These are phyloP conservation scores for Darksidea phi DNA, from an alignment of 495 filamentous ascomycete genomes.

Conservation along the genomic window DNA sequence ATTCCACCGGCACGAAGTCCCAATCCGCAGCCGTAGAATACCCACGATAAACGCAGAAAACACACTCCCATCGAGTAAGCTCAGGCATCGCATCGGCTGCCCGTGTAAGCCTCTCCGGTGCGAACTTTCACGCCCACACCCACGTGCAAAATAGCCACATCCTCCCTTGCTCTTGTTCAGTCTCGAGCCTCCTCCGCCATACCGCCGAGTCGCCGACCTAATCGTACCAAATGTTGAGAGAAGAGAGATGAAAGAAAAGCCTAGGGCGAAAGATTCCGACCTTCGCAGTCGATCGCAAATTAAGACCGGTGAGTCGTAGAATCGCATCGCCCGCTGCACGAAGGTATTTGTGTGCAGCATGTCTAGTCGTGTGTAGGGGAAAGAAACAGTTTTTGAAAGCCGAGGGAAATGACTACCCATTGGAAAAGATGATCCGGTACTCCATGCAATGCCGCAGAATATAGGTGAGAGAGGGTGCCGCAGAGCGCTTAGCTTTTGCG, in stretches of 20 bases:
- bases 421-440: slow-evolving; percentile 24
- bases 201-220: not conserved
- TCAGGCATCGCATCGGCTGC: not conserved
- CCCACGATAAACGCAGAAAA: not conserved
- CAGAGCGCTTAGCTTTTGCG: slow-evolving; percentile 42
- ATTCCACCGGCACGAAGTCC: not conserved
- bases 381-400: not conserved
- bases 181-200: not conserved
- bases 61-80: not conserved
- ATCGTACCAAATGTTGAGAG: not conserved
- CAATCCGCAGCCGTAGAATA: not conserved
- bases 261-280: not conserved
- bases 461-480: slow-evolving; percentile 1
- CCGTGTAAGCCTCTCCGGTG: not conserved
- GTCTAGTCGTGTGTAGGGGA: not conserved
- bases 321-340: not conserved
- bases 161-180: not conserved
- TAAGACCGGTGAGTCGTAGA: not conserved
- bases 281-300: not conserved
- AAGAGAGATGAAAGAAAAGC: not conserved
- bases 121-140: not conserved
- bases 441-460: slow-evolving; percentile 40
- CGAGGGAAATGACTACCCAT: not conserved
- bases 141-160: not conserved
- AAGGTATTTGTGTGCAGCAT: not conserved